Evolutionary conservation across 2,329 filamentous ascomycete species (phyloP), one percentile per base, ranked within the genome.

Genomic region (Claviceps fusiformis): DNA sequence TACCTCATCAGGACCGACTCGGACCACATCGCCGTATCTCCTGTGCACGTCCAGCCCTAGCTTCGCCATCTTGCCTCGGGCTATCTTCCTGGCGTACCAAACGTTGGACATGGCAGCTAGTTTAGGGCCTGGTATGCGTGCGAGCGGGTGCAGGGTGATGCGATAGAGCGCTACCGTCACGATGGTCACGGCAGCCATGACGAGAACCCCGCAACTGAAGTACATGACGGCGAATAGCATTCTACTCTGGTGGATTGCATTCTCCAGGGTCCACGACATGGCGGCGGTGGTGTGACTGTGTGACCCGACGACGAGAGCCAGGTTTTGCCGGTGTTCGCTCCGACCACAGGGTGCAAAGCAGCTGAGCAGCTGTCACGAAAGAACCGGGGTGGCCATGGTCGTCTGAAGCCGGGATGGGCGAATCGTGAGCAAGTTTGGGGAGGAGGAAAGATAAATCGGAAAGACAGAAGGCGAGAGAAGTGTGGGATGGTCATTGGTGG

Each of bases 1-100:
- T 6, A 81, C 69, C 60, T 80, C 77, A 39, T 78, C 71, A 0
- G 78, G 78, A 0, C 75, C 75, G 8, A 81, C 71, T 0, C 78
- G 70, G n/a, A 81, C 78, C 2, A 71, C 65, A 0, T 74, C 70
- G 0, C 78, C 78, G 56, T 80, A 79, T 11, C 56, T 62, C 0
- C 60, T 56, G 54, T 80, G 77, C n/a, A 80, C 58, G 0, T 64
- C 67, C 60, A 66, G 70, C 1, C 71, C 74, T 3, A 80, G 53
- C 8, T 64, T 59, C 5, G 68, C 65, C 61, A 75, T 69, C 2
- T 64, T 67, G 0, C 77, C 77, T 41, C 72, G 67, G 9, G 73
- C 68, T 2, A 71, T 71, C 3, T 78, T 70, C 11, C 68, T 67
- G 0, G 73, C 76, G 44, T 76, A 70, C 76, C 76, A 80, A 33